A percentile compares a stretch with the other conserved stretches of the same genome.
Evolutionary conservation across 768 basidiomycete species (phyloP).

Genomic region (Thelephora aurantiotincta): DNA sequence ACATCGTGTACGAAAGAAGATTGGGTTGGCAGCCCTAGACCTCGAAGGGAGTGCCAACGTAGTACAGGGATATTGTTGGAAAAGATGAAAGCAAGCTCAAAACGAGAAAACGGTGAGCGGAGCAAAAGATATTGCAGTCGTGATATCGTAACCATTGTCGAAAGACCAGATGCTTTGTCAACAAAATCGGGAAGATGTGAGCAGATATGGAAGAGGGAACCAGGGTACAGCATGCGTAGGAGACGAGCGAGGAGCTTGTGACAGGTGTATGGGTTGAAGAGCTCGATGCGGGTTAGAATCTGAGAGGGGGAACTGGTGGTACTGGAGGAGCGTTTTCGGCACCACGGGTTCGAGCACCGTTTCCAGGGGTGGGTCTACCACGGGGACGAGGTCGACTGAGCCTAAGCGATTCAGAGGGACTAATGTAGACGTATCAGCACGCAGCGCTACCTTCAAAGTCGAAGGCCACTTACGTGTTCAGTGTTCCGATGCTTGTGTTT

Average conservation of each 20-base stretch:
- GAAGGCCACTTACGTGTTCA: slow-evolving; percentile 38
- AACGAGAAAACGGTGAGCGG: slow-evolving; percentile 60
- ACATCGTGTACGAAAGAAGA: too few species aligned
- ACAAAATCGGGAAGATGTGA: too few species aligned
- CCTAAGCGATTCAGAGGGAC: slow-evolving; percentile 26
- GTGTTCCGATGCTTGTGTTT: slow-evolving; percentile 24
- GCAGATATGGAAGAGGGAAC: too few species aligned
- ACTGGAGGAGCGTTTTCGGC: not conserved
- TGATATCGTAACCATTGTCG: not conserved
- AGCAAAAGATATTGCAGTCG: slow-evolving; percentile 77
- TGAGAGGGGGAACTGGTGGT: not conserved
- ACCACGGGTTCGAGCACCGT: not conserved
- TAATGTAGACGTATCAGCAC: slow-evolving; percentile 7
- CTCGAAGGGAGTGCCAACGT: too few species aligned
- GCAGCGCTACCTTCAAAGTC: not conserved
- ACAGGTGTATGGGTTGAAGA: too few species aligned
- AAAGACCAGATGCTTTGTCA: too few species aligned
- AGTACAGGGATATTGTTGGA: too few species aligned
- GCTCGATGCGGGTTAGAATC: too few species aligned
- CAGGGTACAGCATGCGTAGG: too few species aligned
- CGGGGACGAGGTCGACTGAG: slow-evolving; percentile 32
- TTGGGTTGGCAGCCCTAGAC: too few species aligned
- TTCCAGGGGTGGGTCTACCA: slow-evolving; percentile 23
- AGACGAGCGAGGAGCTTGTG: too few species aligned
- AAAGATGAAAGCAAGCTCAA: too few species aligned